phyloP scores from a whole-genome alignment of 495 filamentous ascomycete genomes.

The Tuber magnatum region DNA sequence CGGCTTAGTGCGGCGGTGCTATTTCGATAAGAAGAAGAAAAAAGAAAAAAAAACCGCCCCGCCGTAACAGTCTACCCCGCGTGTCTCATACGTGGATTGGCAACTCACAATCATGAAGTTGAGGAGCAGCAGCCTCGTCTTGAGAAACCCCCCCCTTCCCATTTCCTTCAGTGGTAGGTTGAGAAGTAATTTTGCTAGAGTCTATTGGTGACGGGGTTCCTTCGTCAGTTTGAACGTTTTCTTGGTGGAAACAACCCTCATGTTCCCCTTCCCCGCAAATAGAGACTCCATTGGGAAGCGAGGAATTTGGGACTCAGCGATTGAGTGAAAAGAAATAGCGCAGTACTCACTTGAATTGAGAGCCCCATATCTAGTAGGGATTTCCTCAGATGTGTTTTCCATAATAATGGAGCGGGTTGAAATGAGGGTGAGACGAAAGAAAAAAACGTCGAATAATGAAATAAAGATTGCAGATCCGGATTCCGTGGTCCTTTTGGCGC shows the following conservation, averaged over 20 bases:
- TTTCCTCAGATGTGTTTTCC: conserved; percentile 37
- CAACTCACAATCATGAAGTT: conserved; percentile 33
- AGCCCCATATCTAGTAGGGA: conserved; percentile 46
- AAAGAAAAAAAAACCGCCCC: neutral
- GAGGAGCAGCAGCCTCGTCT: conserved; percentile 21
- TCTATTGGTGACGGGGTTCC: neutral
- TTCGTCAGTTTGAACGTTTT: neutral
- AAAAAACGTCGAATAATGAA: neutral
- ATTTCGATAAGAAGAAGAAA: conserved; percentile 1
- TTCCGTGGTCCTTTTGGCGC: neutral
- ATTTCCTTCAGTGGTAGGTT: conserved; percentile 35
- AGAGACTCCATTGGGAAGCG: neutral
- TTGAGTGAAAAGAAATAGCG: neutral
- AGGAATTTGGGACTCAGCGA: neutral
- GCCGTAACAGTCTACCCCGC: neutral
- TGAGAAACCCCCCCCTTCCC: conserved; percentile 39
- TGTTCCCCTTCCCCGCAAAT: neutral
- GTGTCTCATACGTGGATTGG: neutral
- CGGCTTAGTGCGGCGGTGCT: neutral
- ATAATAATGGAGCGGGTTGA: conserved; percentile 25
- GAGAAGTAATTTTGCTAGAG: neutral
- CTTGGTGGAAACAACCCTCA: neutral
- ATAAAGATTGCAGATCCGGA: neutral
- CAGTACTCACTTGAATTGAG: conserved; percentile 44
- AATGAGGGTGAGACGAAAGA: neutral